Percentiles rank a stretch among this genome's conserved stretches.
Conservation (phyloP, 2,329 filamentous ascomycete genomes). For the Colletotrichum simmondsii region DNA sequence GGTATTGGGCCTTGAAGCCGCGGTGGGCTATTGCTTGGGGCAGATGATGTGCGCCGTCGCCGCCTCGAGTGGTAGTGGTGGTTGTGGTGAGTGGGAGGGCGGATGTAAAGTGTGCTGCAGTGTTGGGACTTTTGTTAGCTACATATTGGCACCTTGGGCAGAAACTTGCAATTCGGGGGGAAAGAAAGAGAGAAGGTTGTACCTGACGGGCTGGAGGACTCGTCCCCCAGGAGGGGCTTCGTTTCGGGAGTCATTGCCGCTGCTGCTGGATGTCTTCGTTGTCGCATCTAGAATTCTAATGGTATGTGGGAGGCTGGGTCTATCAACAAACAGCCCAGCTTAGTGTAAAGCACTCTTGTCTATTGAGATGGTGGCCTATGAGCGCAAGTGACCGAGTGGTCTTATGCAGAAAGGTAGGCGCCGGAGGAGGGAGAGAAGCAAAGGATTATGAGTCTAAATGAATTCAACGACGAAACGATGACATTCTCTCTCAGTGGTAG, state of each 20-base stretch:
- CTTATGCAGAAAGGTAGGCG: background rate
- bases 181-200: background rate
- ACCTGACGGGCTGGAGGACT: background rate
- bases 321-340: background rate
- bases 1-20: conserved; percentile 80
- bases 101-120: conserved; percentile 45
- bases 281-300: background rate
- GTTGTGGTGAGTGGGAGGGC: conserved; percentile 42
- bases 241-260: background rate
- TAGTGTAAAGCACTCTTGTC: background rate
- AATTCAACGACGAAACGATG: background rate
- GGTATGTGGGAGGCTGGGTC: background rate
- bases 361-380: background rate
- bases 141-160: background rate
- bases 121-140: background rate
- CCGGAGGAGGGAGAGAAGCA: background rate
- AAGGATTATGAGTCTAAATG: background rate
- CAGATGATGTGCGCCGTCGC: conserved; percentile 40
- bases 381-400: background rate
- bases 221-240: conserved; percentile 2
- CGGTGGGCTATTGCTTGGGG: conserved; percentile 84
- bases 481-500: background rate
- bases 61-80: background rate
- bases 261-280: background rate
- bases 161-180: background rate